Evolutionary conservation across 2,329 filamentous ascomycete species (phyloP), one percentile per base, ranked within the genome.

Genomic region (Incumbomyces lentus): DNA sequence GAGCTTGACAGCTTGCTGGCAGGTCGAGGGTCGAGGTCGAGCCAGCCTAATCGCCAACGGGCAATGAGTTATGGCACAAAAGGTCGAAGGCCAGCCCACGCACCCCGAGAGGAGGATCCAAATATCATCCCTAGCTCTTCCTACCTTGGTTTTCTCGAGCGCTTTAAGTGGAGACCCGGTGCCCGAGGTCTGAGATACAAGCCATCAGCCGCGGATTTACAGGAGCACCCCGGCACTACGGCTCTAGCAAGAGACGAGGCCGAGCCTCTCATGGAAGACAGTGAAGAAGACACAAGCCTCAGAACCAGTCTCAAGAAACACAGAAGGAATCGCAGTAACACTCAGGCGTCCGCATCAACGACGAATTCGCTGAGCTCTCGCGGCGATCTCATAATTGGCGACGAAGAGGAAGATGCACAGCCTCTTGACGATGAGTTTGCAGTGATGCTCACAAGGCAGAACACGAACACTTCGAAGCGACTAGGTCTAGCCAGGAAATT

Each of bases 401-500:
- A 94, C 58, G 87, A 89, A 44, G 87, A 93, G 52, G 89, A 94
- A 62, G 90, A 96, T 64, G 90, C 90, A 1, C 79, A 95, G n/a
- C 86, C 88, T 11, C 68, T 96, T 14, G 86, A 90, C 57, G 90
- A 95, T 60, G 89, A 95, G 59, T 93, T 96, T 57, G 86, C 88
- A 2, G 81, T 94, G 62, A 79, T 81, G 2, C 72, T 95, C 51
- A 82, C 88, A 50, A 78, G 84, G 44, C 79, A 83, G 54, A 76
- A 74, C n/a, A 78, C 75, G 1, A 68, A 67, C 2, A 62, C 69
- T 26, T 49, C 48, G 11, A 65, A 66, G 18, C 59, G 70, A 13
- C 70, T 69, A 7, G 68, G 65, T n/a, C 67, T 64, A 1, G 74
- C 72, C 26, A 70, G 69, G 40, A 53, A 68, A 39, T 72, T 66